Evolutionary conservation across 108 stramenopile genomes (phyloP), one percentile per base, ranked within the genome.

Genomic region (Nannochloropsis granulata): DNA sequence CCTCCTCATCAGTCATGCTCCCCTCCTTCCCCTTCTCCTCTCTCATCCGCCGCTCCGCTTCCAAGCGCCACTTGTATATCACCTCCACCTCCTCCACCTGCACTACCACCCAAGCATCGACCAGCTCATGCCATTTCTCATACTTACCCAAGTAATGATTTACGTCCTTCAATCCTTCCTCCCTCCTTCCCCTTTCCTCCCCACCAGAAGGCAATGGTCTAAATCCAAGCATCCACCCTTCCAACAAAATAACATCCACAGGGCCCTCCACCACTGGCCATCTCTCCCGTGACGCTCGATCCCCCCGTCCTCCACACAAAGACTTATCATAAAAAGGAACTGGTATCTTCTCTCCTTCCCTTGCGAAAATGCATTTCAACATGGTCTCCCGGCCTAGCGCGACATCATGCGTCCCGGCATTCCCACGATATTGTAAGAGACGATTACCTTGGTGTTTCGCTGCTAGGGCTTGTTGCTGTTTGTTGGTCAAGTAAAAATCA

Each of bases 191-290:
- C 16, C 16, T 5, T n/a, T 43, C 81, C 11, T 24, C 16, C 24
- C 43, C 78, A 16, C 21, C 25, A 23, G 43, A 24, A 2, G 88
- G 84, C 82, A 88, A 83, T n/a, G 86, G 80, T 23, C 78, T 81
- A 81, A 90, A 90, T n/a, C 90, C 90, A 43, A 90, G 84, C 89
- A 89, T 90, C 90, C 90, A 90, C 13, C 90, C 90, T 43, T 90
- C 90, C 78, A 90, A 26, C 80, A 90, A 80, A 13, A 90, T 84
- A 13, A 90, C 78, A 13, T 86, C 86, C 71, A 86, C 44, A 3
- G 23, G 86, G 25, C 45, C 45, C 45, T 79, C 23, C 42, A 87
- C 85, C 24, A 43, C 45, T 12, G 84, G 23, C 89, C 89, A 90
- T 24, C 26, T 25, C 79, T 23, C 44, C 42, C 78, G 71, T 16